These are phyloP conservation scores for Sporopachydermia cereana DNA, from an alignment of 1,139 yeast genomes.

Conservation along the genomic window DNA sequence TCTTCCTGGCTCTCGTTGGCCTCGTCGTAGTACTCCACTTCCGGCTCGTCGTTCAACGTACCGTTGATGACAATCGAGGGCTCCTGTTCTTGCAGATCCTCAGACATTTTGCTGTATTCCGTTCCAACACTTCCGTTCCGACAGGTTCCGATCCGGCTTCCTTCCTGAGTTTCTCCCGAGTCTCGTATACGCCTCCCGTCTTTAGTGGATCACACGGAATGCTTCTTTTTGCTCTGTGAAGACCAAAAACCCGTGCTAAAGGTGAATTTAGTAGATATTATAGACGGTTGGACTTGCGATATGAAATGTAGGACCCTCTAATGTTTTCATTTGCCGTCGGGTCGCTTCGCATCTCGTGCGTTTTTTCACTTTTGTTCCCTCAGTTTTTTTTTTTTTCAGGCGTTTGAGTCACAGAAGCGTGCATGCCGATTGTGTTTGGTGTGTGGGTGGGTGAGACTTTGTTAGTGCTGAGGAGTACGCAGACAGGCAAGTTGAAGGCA, in stretches of 20 bases:
- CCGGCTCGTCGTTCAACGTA: slow-evolving; percentile 33
- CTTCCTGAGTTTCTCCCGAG: not conserved
- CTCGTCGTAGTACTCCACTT: slow-evolving; percentile 38
- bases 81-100: slow-evolving; percentile 70
- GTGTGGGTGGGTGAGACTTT: not conserved
- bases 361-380: no score
- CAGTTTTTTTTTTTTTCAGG: no score
- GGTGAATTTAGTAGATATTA: no score
- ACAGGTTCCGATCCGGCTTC: no score
- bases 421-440: no score
- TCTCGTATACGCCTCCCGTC: not conserved
- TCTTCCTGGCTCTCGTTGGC: slow-evolving; percentile 38
- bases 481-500: not conserved
- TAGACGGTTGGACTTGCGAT: no score
- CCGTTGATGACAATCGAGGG: slow-evolving; percentile 85
- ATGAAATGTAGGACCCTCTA: no score
- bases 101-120: slow-evolving; percentile 28
- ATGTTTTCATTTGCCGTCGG: no score
- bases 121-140: not conserved
- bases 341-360: no score
- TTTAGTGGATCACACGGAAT: not conserved
- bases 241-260: no score
- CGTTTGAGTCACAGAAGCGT: no score
- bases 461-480: slow-evolving; percentile 5
- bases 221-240: not conserved